phyloP scores from a whole-genome alignment of 2,329 filamentous ascomycete species.

The Fusarium redolens region DNA sequence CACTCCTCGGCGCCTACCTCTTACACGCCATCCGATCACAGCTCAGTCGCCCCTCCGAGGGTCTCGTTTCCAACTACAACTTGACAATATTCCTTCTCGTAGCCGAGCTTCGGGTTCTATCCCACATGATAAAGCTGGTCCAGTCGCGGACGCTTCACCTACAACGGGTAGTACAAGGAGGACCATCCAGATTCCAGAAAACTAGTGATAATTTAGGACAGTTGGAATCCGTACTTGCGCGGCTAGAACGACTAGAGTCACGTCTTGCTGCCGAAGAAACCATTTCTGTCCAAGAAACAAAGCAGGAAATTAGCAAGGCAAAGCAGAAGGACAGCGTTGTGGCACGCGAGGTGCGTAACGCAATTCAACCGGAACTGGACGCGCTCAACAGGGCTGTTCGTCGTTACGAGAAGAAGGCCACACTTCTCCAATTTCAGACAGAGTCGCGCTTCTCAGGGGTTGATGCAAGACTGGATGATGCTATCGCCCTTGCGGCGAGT shows the following conservation, averaged over 20 bases:
- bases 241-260: constrained; percentile 77
- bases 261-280: constrained; percentile 51
- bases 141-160: constrained; percentile 83
- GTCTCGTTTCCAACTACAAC: constrained; percentile 92
- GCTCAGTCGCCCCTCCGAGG: constrained; percentile 84
- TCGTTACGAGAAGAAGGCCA: constrained; percentile 89
- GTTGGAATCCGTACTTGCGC: constrained; percentile 68
- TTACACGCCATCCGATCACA: constrained; percentile 84
- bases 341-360: constrained; percentile 69
- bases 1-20: constrained; percentile 82
- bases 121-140: constrained; percentile 84
- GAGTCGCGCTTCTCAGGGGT: constrained; percentile 80
- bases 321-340: constrained; percentile 59
- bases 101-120: constrained; percentile 84
- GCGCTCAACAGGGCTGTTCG: constrained; percentile 89
- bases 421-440: constrained; percentile 78
- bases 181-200: constrained; percentile 54
- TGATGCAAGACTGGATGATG: constrained; percentile 78
- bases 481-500: constrained; percentile 82
- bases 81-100: constrained; percentile 89
- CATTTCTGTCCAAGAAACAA: constrained; percentile 43
- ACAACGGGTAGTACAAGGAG: constrained; percentile 75
- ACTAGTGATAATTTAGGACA: constrained; percentile 52
- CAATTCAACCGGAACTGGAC: constrained; percentile 84
- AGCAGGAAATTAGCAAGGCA: constrained; percentile 48